Conservation (phyloP, 148 eudicot species). For the Talinum fruticosum region DNA sequence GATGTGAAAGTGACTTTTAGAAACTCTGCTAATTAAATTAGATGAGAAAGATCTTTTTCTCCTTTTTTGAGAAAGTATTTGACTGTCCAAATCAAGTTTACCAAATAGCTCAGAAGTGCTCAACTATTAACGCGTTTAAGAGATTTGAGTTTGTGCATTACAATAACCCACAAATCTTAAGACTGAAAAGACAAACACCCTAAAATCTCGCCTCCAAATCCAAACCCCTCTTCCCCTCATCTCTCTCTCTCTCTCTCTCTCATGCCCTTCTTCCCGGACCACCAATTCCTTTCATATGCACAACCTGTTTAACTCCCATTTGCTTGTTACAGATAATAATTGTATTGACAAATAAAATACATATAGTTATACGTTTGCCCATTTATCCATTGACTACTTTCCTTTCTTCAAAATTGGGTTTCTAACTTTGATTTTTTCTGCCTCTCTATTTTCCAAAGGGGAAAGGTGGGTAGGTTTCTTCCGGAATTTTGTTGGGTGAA, state of each 20-base stretch:
- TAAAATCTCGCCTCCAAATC: constrained; percentile 8
- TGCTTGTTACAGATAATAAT: background rate
- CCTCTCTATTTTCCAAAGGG: background rate
- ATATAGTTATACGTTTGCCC: background rate
- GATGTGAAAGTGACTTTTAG: too few species aligned
- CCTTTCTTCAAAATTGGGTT: background rate
- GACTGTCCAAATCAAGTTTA: too few species aligned
- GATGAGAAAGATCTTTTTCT: too few species aligned
- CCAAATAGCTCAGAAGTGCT: too few species aligned
- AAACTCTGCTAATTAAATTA: too few species aligned
- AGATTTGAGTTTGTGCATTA: background rate
- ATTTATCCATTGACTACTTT: background rate
- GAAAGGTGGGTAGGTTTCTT: background rate
- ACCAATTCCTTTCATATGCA: background rate
- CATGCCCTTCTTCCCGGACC: background rate
- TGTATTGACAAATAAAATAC: background rate
- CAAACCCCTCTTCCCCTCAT: background rate
- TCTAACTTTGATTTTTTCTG: background rate
- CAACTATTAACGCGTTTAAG: background rate
- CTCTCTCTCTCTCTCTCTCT: background rate
- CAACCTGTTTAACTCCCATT: background rate
- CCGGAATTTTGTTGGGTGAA: background rate
- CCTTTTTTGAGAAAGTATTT: too few species aligned
- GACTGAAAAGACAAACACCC: background rate
- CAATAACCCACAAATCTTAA: background rate